These are phyloP conservation scores for Irpex sp. DNA, from an alignment of 1,284 basidiomycete species.

Conservation along the genomic window DNA sequence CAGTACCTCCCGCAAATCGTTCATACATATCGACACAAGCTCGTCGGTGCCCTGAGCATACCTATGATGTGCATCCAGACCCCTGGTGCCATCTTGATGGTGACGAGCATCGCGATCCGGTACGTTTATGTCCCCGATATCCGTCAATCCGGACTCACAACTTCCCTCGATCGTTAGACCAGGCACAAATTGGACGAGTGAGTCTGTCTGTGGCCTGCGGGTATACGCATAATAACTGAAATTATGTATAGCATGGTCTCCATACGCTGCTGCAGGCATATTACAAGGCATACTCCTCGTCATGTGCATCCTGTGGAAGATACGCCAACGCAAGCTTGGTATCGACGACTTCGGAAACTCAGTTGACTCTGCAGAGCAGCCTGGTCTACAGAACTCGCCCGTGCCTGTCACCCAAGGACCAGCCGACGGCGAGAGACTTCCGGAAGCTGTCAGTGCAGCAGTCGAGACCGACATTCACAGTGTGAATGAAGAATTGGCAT, in stretches of 20 bases:
- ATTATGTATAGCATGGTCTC: conserved; percentile 65
- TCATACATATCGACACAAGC: conserved; percentile 73
- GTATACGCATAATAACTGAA: conserved; percentile 10
- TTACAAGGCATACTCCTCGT: conserved; percentile 82
- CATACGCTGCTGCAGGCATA: conserved; percentile 81
- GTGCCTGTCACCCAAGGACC: conserved; percentile 16
- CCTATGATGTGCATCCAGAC: conserved; percentile 95
- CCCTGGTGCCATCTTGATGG: conserved; percentile 89
- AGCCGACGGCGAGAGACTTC: conserved; percentile 17
- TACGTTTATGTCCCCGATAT: conserved; percentile 22
- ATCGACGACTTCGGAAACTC: conserved; percentile 92
- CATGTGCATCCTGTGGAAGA: conserved; percentile 81
- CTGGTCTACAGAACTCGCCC: conserved; percentile 22
- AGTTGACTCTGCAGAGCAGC: conserved; percentile 24
- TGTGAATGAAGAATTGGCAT: conserved; percentile 5
- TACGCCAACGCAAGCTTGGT: conserved; percentile 70
- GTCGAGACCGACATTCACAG: conserved; percentile 21
- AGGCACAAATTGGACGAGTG: conserved; percentile 87
- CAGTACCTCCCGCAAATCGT: conserved; percentile 90
- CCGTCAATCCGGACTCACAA: not conserved
- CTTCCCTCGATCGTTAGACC: conserved; percentile 38
- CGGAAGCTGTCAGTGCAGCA: conserved; percentile 19
- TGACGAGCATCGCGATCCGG: conserved; percentile 78
- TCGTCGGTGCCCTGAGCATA: conserved; percentile 91
- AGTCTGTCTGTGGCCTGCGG: conserved; percentile 20